Evolutionary conservation across 2,329 filamentous ascomycete species (phyloP).

Genomic region (Phialophora verrucosa): DNA sequence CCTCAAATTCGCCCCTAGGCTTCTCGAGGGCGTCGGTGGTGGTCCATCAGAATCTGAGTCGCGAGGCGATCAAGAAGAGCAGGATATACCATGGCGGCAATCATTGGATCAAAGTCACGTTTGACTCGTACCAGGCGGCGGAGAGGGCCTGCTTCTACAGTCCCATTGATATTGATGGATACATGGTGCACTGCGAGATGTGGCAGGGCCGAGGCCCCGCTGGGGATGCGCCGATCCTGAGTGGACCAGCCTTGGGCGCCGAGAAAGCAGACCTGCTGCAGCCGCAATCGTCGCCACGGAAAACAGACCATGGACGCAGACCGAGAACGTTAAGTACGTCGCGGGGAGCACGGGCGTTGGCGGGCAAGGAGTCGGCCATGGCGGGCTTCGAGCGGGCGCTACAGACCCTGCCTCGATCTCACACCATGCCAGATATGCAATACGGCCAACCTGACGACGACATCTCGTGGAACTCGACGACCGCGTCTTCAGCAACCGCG

Average conservation of each 20-base stretch:
- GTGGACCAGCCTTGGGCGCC: slow-evolving; percentile 42
- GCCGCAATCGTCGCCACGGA: slow-evolving; percentile 5
- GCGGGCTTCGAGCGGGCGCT: slow-evolving; percentile 44
- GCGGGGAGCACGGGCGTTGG: slow-evolving; percentile 45
- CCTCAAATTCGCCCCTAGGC: slow-evolving; percentile 59
- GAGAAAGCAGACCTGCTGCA: slow-evolving; percentile 21
- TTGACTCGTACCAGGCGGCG: slow-evolving; percentile 74
- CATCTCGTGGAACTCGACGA: slow-evolving; percentile 43
- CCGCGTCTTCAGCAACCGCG: slow-evolving; percentile 51
- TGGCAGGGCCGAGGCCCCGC: slow-evolving; percentile 69
- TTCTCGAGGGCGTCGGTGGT: slow-evolving; percentile 55
- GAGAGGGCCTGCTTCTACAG: slow-evolving; percentile 72
- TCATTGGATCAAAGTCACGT: slow-evolving; percentile 91
- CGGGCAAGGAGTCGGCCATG: slow-evolving; percentile 40
- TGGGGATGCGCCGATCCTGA: slow-evolving; percentile 67
- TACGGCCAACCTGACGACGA: slow-evolving; percentile 46
- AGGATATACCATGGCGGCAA: slow-evolving; percentile 81
- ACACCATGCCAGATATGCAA: slow-evolving; percentile 44
- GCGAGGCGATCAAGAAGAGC: slow-evolving; percentile 76
- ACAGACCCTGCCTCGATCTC: slow-evolving; percentile 48
- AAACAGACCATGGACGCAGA: slow-evolving; percentile 22
- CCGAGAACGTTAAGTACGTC: slow-evolving; percentile 42
- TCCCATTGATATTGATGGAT: slow-evolving; percentile 72
- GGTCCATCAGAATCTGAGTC: slow-evolving; percentile 66
- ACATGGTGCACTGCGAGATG: slow-evolving; percentile 72